A percentile compares a stretch with the other conserved stretches of the same genome.
These are phyloP conservation scores for Camelina hispida DNA, from an alignment of 345 rosid genomes.

Conservation along the genomic window DNA sequence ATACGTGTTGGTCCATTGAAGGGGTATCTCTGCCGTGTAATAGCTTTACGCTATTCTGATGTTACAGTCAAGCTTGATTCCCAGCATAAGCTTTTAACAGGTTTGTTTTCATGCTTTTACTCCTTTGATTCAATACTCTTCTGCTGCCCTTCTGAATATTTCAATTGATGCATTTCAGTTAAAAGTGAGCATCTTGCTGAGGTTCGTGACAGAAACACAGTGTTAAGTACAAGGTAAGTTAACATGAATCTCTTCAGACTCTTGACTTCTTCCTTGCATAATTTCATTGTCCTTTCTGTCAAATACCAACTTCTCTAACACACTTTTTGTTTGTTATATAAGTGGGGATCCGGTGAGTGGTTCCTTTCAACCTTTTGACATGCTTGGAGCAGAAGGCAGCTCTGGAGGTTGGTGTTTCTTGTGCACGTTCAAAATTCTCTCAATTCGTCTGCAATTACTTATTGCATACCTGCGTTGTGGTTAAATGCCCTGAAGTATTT, in stretches of 20 bases:
- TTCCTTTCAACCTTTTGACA: slow-evolving; percentile 69
- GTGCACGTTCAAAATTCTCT: slow-evolving; percentile 6
- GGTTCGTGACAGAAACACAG: slow-evolving; percentile 72
- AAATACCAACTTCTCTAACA: slow-evolving; percentile 40
- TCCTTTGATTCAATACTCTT: slow-evolving; percentile 18
- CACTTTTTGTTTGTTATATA: slow-evolving; percentile 36
- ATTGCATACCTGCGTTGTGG: slow-evolving; percentile 2
- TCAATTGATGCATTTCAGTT: slow-evolving; percentile 55
- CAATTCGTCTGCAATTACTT: slow-evolving; percentile 9
- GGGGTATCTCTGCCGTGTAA: slow-evolving; percentile 91
- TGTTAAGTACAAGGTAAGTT: slow-evolving; percentile 54
- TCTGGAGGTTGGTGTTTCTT: slow-evolving; percentile 63
- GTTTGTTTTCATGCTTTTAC: slow-evolving; percentile 46
- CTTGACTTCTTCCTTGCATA: slow-evolving; percentile 16
- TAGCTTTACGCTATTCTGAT: slow-evolving; percentile 76
- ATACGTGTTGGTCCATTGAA: slow-evolving; percentile 90
- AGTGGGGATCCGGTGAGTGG: slow-evolving; percentile 68
- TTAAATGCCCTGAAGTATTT: slow-evolving; percentile 18
- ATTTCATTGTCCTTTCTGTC: slow-evolving; percentile 19
- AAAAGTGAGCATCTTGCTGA: slow-evolving; percentile 89
- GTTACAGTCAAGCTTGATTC: slow-evolving; percentile 95
- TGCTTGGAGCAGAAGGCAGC: slow-evolving; percentile 66
- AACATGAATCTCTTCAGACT: background rate
- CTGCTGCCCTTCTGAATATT: slow-evolving; percentile 26
- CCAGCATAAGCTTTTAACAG: slow-evolving; percentile 81